phyloP scores from a whole-genome alignment of 2,329 filamentous ascomycete genomes.

The Periconia macrospinosa region DNA sequence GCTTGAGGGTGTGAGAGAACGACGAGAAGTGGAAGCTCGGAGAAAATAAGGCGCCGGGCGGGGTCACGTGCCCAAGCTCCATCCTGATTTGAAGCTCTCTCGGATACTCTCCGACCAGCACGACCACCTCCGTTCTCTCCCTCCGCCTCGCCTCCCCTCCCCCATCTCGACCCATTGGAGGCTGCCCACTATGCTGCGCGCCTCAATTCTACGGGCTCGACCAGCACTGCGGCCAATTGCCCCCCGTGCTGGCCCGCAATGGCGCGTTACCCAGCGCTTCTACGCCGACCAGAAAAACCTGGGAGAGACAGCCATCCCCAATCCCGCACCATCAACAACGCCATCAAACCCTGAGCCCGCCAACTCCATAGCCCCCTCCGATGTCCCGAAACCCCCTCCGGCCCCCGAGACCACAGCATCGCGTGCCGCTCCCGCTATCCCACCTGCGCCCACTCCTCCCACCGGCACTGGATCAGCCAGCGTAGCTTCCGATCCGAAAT shows the following conservation, averaged over 20 bases:
- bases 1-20: too few relatives aligned
- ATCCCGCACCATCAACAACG: conserved; percentile 37
- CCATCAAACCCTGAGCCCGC: conserved; percentile 38
- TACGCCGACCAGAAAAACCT: conserved; percentile 50
- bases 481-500: conserved; percentile 44
- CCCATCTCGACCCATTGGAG: conserved; percentile 29
- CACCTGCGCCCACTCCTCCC: conserved; percentile 41
- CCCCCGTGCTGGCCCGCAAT: conserved; percentile 39
- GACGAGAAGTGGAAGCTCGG: too few relatives aligned
- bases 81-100: neutral
- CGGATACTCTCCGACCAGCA: neutral
- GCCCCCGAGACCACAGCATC: conserved; percentile 44
- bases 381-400: conserved; percentile 51
- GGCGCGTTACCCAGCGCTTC: conserved; percentile 48
- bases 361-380: conserved; percentile 51
- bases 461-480: conserved; percentile 48
- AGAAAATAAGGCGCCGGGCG: too few relatives aligned
- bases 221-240: conserved; percentile 44
- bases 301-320: conserved; percentile 42
- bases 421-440: conserved; percentile 32
- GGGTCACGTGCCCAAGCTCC: too few relatives aligned
- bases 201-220: conserved; percentile 53
- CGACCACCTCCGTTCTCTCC: neutral
- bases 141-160: conserved; percentile 15
- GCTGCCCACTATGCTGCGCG: conserved; percentile 59